phyloP scores from a whole-genome alignment of 345 rosid species.

The Brassica cretica region DNA sequence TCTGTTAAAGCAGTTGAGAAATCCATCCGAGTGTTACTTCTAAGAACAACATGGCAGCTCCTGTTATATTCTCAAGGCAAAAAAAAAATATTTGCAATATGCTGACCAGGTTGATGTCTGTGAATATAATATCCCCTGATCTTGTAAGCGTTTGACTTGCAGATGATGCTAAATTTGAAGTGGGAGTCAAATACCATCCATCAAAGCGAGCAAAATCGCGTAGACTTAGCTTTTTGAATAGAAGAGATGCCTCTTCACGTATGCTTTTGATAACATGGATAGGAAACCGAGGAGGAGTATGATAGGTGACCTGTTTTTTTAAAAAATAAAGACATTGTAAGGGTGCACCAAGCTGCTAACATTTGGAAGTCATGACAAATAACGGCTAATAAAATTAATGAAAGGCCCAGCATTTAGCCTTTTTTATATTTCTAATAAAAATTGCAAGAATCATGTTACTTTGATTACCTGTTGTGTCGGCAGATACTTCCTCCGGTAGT shows the following conservation, averaged over 20 bases:
- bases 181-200: slow-evolving; percentile 89
- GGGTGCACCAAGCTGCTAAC: not conserved
- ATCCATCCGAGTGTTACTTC: not conserved
- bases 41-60: slow-evolving; percentile 6
- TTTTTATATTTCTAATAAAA: not conserved
- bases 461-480: slow-evolving; percentile 82
- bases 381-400: not conserved
- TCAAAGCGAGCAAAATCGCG: slow-evolving; percentile 92
- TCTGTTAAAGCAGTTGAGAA: slow-evolving; percentile 46
- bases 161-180: slow-evolving; percentile 42
- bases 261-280: slow-evolving; percentile 63
- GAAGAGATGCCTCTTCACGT: slow-evolving; percentile 76
- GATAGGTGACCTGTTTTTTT: slow-evolving; percentile 73
- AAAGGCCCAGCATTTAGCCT: not conserved
- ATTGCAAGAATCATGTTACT: slow-evolving; percentile 14
- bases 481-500: slow-evolving; percentile 90
- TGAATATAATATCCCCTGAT: slow-evolving; percentile 58
- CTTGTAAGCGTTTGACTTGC: slow-evolving; percentile 49
- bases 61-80: not conserved
- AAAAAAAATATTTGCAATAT: slow-evolving; percentile 5
- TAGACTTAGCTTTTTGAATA: slow-evolving; percentile 70
- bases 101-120: slow-evolving; percentile 90
- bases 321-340: not conserved
- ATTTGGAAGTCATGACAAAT: slow-evolving; percentile 14
- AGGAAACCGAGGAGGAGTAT: slow-evolving; percentile 95